Evolutionary conservation across 2,329 filamentous ascomycete genomes (phyloP), one percentile per base, ranked within the genome.

Genomic region (Calcarisporium arbuscula): DNA sequence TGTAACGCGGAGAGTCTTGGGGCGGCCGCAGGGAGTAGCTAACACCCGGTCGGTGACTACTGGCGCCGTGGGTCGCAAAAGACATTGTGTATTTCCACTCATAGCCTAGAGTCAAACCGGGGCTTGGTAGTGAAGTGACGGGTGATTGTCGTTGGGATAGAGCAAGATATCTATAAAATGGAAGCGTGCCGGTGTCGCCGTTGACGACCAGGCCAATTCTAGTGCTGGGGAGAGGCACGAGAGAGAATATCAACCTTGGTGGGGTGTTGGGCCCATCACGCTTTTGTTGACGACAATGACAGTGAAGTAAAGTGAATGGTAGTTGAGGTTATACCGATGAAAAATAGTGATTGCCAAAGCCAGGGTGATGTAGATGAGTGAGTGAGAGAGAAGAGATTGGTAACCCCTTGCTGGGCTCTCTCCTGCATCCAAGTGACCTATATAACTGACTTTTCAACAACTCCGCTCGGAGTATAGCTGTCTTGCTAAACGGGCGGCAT

Each of bases 261-360:
- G 70, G 72, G 65, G 70, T 66, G 65, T 73, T 68, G 70, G 69
- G 68, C 54, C n/a, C n/a, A n/a, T n/a, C n/a, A n/a, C n/a, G n/a
- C n/a, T n/a, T n/a, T n/a, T n/a, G n/a, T n/a, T n/a, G n/a, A n/a
- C n/a, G 49, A 48, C 47, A 50, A 53, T 51, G 47, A 35, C 43
- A 42, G 34, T 39, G 46, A 49, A 38, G 49, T n/a, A n/a, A n/a
- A n/a, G n/a, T n/a, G n/a, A n/a, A n/a, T n/a, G n/a, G n/a, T n/a
- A n/a, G n/a, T n/a, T n/a, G n/a, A n/a, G n/a, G n/a, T n/a, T n/a
- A n/a, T n/a, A n/a, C n/a, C n/a, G n/a, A n/a, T 26, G 22, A 32
- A 32, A 39, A n/a, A 45, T 34, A 35, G 38, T 57, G 45, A 50
- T 60, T 61, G 57, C 57, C 57, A 56, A 45, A 40, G 57, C 57